These are phyloP conservation scores for Tephrocybe rancida DNA, from an alignment of 768 basidiomycete species.

Conservation along the genomic window DNA sequence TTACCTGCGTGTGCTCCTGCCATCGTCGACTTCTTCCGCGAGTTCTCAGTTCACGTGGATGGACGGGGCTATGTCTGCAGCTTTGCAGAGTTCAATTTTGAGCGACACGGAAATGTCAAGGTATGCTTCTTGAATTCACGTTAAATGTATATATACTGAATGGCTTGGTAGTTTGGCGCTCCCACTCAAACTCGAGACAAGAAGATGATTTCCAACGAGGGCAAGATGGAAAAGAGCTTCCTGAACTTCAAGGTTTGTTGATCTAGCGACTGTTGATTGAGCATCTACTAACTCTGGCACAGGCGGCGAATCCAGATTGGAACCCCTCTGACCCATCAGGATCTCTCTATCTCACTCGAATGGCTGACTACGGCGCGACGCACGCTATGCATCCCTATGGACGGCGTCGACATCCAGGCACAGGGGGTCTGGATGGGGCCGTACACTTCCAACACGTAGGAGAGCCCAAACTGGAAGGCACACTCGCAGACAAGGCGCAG, in stretches of 20 bases:
- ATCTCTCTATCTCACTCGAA: constrained; percentile 85
- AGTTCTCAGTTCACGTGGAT: constrained; percentile 96
- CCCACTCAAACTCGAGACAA: constrained; percentile 69
- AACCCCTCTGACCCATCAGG: constrained; percentile 88
- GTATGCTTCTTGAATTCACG: constrained; percentile 35
- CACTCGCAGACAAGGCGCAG: constrained; percentile 56
- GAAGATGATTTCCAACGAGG: constrained; percentile 83
- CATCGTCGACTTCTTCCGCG: constrained; percentile 97
- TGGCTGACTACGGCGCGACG: constrained; percentile 68
- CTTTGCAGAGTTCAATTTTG: constrained; percentile 98
- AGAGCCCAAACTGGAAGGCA: constrained; percentile 34
- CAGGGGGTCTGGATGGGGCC: constrained; percentile 22
- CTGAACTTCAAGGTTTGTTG: constrained; percentile 80
- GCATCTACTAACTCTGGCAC: constrained; percentile 2
- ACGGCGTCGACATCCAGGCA: constrained; percentile 26
- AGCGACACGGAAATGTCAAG: constrained; percentile 91
- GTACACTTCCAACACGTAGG: constrained; percentile 32
- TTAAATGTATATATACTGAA: neutral
- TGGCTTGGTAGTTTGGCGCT: constrained; percentile 74
- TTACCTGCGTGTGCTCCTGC: constrained; percentile 87
- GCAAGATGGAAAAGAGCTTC: constrained; percentile 99
- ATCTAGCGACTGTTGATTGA: neutral
- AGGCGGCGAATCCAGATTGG: constrained; percentile 97
- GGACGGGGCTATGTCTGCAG: constrained; percentile 96
- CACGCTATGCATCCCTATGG: constrained; percentile 40